These are phyloP conservation scores for Elongisporangium senticosum DNA, from an alignment of 352 stramenopile genomes.

Conservation along the genomic window DNA sequence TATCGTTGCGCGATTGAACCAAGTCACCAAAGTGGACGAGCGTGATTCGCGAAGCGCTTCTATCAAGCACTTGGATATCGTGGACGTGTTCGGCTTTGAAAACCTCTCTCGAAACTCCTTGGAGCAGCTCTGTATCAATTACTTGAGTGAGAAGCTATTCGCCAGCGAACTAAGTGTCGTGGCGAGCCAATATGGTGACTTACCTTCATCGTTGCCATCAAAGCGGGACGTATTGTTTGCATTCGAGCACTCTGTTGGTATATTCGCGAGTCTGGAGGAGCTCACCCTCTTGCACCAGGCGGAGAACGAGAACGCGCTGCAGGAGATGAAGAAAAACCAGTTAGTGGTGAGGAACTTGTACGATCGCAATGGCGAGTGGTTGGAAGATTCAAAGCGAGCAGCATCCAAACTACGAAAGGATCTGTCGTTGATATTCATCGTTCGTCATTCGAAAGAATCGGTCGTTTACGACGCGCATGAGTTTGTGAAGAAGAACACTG, in stretches of 20 bases:
- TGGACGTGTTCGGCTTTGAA: conserved; percentile 79
- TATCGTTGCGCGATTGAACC: conserved; percentile 43
- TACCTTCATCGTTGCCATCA: neutral
- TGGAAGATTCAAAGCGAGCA: conserved; percentile 4
- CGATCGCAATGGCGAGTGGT: conserved; percentile 29
- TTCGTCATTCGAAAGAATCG: conserved; percentile 39
- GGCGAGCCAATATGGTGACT: neutral
- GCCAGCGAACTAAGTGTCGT: conserved; percentile 25
- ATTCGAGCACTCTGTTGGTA: conserved; percentile 46
- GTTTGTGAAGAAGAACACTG: conserved; percentile 70
- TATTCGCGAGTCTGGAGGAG: conserved; percentile 70
- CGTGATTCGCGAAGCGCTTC: neutral
- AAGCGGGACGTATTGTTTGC: conserved; percentile 22
- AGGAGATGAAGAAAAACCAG: conserved; percentile 64
- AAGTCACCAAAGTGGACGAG: conserved; percentile 22
- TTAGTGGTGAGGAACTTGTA: conserved; percentile 65
- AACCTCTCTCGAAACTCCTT: conserved; percentile 61
- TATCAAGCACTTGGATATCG: conserved; percentile 15
- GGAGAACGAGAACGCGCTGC: conserved; percentile 29
- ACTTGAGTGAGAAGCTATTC: conserved; percentile 75
- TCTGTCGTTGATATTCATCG: conserved; percentile 27
- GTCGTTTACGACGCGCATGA: conserved; percentile 55
- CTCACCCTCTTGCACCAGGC: conserved; percentile 56
- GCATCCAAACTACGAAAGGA: neutral
- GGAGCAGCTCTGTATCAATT: conserved; percentile 81